Conservation (phyloP, 2,329 filamentous ascomycete species). For the Aureobasidium musti region DNA sequence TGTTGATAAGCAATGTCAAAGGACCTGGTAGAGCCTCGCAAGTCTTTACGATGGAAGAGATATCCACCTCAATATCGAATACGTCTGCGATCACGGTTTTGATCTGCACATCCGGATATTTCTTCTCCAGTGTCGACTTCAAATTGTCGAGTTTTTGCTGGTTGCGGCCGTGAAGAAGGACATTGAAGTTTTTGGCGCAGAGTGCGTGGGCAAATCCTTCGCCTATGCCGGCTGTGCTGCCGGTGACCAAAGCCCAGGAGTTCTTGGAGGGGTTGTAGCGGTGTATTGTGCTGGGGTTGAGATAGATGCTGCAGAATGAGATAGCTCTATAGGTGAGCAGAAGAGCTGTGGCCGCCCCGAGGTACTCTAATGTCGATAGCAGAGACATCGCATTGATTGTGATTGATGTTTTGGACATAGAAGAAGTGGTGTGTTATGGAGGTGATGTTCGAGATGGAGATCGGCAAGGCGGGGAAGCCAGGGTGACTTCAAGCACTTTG, state of each 20-base stretch:
- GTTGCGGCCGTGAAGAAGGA: constrained; percentile 61
- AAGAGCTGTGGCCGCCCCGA: constrained; percentile 12
- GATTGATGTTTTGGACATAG: not conserved
- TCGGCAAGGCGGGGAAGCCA: constrained; percentile 4
- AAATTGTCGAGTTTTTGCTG: constrained; percentile 49
- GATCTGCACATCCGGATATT: constrained; percentile 47
- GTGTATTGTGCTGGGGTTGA: constrained; percentile 35
- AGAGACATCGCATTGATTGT: not conserved
- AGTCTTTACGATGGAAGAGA: constrained; percentile 34
- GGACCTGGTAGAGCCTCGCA: constrained; percentile 41
- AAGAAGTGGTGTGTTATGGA: not conserved
- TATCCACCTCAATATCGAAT: constrained; percentile 36
- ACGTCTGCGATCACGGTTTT: constrained; percentile 52
- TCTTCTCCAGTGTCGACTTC: constrained; percentile 44
- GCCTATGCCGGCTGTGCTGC: constrained; percentile 59
- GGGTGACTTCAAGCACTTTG: not conserved
- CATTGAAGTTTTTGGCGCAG: constrained; percentile 56
- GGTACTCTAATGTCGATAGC: not conserved
- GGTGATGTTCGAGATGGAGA: not conserved
- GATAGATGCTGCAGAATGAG: constrained; percentile 35
- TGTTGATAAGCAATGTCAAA: constrained; percentile 60
- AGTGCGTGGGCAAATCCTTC: constrained; percentile 55
- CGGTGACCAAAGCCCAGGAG: constrained; percentile 56
- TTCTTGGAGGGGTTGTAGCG: constrained; percentile 33
- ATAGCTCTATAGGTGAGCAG: constrained; percentile 31